Percentiles rank a stretch among this genome's conserved stretches.
Conservation (phyloP, 2,329 filamentous ascomycete genomes). For the Cercospora sesami region DNA sequence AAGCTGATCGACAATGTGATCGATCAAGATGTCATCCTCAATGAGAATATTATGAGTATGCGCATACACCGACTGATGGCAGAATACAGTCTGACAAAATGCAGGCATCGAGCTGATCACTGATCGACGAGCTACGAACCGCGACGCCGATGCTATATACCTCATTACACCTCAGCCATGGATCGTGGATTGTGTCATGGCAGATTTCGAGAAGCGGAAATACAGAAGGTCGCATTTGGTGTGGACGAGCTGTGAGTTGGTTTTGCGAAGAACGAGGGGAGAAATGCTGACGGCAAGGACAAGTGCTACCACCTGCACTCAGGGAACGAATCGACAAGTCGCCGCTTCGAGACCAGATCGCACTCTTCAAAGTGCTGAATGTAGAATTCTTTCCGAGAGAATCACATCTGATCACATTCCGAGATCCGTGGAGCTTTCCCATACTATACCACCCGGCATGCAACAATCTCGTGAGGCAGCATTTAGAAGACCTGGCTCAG, state of each 20-base stretch:
- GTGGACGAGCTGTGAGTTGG: conserved; percentile 69
- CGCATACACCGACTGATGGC: neutral
- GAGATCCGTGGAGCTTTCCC: conserved; percentile 94
- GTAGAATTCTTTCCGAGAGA: conserved; percentile 90
- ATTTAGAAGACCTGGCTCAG: conserved; percentile 82
- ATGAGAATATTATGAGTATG: conserved; percentile 92
- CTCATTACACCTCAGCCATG: conserved; percentile 81
- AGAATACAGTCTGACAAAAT: conserved; percentile 35
- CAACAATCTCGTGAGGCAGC: conserved; percentile 76
- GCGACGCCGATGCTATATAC: conserved; percentile 93
- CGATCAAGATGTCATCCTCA: conserved; percentile 95
- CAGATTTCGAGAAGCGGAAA: conserved; percentile 81
- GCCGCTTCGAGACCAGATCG: conserved; percentile 70
- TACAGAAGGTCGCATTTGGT: conserved; percentile 79
- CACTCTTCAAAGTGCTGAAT: conserved; percentile 77
- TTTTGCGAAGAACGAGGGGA: neutral
- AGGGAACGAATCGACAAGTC: conserved; percentile 74
- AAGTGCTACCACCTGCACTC: conserved; percentile 67
- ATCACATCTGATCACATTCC: conserved; percentile 85
- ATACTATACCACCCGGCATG: conserved; percentile 88
- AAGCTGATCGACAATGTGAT: conserved; percentile 87
- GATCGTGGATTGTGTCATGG: conserved; percentile 89
- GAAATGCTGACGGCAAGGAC: conserved; percentile 24
- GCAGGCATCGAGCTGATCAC: conserved; percentile 94
- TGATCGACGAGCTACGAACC: conserved; percentile 76